These are phyloP conservation scores for Neofusicoccum cordaticola DNA, from an alignment of 2,329 filamentous ascomycete genomes.

Conservation along the genomic window DNA sequence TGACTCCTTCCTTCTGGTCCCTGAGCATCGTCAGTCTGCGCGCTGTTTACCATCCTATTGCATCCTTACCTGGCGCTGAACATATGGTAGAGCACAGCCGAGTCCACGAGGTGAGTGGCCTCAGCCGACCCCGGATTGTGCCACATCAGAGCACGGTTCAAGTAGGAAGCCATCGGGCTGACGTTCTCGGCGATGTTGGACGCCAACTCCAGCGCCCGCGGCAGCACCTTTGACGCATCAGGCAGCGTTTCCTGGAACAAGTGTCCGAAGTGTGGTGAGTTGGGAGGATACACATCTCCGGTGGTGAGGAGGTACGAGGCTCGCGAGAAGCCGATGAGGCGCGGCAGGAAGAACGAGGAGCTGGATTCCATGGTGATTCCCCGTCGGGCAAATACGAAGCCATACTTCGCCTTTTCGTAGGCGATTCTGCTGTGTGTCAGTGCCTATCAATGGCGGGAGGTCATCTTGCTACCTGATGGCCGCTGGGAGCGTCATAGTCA, in stretches of 20 bases:
- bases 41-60: too few species aligned
- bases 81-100: conserved; percentile 14
- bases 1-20: conserved; percentile 14
- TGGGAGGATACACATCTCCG: conserved; percentile 15
- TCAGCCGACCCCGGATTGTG: conserved; percentile 16
- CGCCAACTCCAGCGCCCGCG: conserved; percentile 15
- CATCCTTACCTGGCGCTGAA: background rate
- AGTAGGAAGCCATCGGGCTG: conserved; percentile 4
- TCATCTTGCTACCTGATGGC: conserved; percentile 26
- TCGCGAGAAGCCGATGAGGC: conserved; percentile 19
- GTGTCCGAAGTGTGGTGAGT: conserved; percentile 12
- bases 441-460: too few species aligned
- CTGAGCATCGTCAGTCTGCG: background rate
- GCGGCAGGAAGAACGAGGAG: conserved; percentile 20
- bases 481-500: conserved; percentile 60
- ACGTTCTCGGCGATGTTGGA: background rate
- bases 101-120: conserved; percentile 18
- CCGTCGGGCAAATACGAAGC: conserved; percentile 20
- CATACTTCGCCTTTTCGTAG: conserved; percentile 3
- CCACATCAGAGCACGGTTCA: conserved; percentile 20
- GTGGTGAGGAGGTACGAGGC: conserved; percentile 19
- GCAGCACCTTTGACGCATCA: background rate
- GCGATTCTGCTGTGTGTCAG: background rate
- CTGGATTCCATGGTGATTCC: conserved; percentile 20
- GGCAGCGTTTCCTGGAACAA: conserved; percentile 18